Evolutionary conservation across 2,329 filamentous ascomycete genomes (phyloP).

Genomic region (Pyrenochaeta sp.): DNA sequence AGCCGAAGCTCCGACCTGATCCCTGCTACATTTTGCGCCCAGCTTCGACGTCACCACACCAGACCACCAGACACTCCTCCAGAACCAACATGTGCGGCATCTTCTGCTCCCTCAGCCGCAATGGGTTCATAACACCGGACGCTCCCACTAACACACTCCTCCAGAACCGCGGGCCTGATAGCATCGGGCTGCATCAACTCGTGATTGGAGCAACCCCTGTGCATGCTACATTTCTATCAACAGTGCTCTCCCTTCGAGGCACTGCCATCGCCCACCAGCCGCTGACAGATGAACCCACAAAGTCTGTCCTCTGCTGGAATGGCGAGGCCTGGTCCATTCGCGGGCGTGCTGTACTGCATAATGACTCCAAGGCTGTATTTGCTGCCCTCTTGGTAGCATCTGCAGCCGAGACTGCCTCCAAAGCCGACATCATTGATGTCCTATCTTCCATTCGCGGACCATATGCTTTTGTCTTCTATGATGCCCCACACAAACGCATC

Average conservation of each 20-base stretch:
- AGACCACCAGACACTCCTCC: no score
- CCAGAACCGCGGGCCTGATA: constrained; percentile 45
- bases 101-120: constrained; percentile 57
- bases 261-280: constrained; percentile 76
- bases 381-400: constrained; percentile 57
- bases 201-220: constrained; percentile 9
- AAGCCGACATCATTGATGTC: constrained; percentile 22
- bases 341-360: constrained; percentile 67
- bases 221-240: constrained; percentile 74
- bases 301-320: constrained; percentile 90
- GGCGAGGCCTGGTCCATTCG: constrained; percentile 89
- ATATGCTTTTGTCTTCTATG: constrained; percentile 87
- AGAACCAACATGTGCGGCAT: constrained; percentile 54
- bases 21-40: constrained; percentile 4
- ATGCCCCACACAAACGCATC: constrained; percentile 66
- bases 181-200: constrained; percentile 23
- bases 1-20: constrained; percentile 27
- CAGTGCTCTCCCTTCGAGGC: constrained; percentile 89
- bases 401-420: constrained; percentile 5
- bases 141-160: constrained; percentile 33
- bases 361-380: constrained; percentile 79
- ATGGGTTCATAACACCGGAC: constrained; percentile 31
- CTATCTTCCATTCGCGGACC: constrained; percentile 65
- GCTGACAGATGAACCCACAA: constrained; percentile 63
- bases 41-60: constrained; percentile 11